Conservation (phyloP, 345 rosid genomes). For the Lepidium aucheri region DNA sequence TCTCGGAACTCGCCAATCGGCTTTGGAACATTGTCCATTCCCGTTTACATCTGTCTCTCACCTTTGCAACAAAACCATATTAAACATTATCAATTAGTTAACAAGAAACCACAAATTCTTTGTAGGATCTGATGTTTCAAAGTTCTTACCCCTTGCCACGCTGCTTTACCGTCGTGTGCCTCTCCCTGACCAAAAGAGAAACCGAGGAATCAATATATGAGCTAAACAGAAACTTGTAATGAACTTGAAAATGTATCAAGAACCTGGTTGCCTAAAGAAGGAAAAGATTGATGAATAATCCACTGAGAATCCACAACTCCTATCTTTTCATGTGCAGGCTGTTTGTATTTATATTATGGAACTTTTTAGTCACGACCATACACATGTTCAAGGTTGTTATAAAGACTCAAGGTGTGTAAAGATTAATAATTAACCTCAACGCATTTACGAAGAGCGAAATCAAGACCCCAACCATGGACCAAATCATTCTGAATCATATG, state of each 20-base stretch:
- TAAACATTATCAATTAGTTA: background rate
- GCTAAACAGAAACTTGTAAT: background rate
- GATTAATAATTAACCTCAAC: constrained; percentile 45
- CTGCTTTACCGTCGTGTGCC: constrained; percentile 48
- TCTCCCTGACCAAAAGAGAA: constrained; percentile 42
- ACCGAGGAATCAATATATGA: background rate
- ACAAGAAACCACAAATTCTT: background rate
- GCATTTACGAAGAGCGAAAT: constrained; percentile 83
- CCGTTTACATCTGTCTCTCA: constrained; percentile 77
- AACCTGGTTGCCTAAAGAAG: constrained; percentile 91
- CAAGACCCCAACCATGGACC: constrained; percentile 99
- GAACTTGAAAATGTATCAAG: background rate
- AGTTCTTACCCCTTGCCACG: constrained; percentile 77
- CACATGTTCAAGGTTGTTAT: background rate
- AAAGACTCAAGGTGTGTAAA: background rate
- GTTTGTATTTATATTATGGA: constrained; percentile 12
- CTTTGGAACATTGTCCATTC: constrained; percentile 81
- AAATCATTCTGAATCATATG: constrained; percentile 97
- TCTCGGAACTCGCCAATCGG: constrained; percentile 60
- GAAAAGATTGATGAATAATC: constrained; percentile 82
- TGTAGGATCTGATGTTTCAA: background rate
- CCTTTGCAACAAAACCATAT: constrained; percentile 41
- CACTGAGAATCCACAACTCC: constrained; percentile 98
- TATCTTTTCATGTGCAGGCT: constrained; percentile 98
- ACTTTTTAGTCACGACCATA: background rate